phyloP scores from a whole-genome alignment of 148 eudicot genomes.

The Hydrangea macrophylla region DNA sequence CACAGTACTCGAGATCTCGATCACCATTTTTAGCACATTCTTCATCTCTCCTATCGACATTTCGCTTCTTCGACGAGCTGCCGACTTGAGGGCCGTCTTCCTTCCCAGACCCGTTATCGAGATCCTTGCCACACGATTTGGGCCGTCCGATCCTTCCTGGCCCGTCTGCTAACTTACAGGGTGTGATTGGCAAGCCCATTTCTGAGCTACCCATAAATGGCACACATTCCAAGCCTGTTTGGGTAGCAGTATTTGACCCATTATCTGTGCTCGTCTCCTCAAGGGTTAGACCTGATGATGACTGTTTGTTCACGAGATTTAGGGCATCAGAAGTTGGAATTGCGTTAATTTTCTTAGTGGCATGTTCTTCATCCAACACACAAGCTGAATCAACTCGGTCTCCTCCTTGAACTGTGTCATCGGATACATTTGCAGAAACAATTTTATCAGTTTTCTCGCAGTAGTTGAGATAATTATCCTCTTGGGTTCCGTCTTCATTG shows the following conservation, averaged over 20 bases:
- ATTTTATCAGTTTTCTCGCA: slow-evolving; percentile 21
- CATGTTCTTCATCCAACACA: slow-evolving; percentile 38
- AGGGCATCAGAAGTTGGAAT: slow-evolving; percentile 21
- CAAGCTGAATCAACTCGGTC: slow-evolving; percentile 15
- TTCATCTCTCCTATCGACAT: slow-evolving; percentile 30
- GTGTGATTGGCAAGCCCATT: slow-evolving; percentile 59
- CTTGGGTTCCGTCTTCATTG: slow-evolving; percentile 31
- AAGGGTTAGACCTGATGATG: slow-evolving; percentile 28
- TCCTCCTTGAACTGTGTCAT: slow-evolving; percentile 17
- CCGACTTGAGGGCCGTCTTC: slow-evolving; percentile 39
- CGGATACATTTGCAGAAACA: slow-evolving; percentile 11
- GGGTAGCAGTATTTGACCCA: slow-evolving; percentile 31
- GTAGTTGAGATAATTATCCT: slow-evolving; percentile 26
- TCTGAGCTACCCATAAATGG: slow-evolving; percentile 36
- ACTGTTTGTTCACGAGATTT: slow-evolving; percentile 25
- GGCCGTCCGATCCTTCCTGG: slow-evolving; percentile 20
- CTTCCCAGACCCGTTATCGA: slow-evolving; percentile 26
- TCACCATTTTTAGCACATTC: slow-evolving; percentile 30
- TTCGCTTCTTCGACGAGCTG: slow-evolving; percentile 49
- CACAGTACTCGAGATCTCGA: slow-evolving; percentile 52
- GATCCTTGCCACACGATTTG: slow-evolving; percentile 32
- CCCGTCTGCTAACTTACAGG: slow-evolving; percentile 53
- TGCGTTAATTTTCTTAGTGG: slow-evolving; percentile 10
- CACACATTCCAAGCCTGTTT: slow-evolving; percentile 23
- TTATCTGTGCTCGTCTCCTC: slow-evolving; percentile 36